Evolutionary conservation across 306 rosid species (phyloP), one percentile per base, ranked within the genome.

Genomic region (Malus sylvestris): DNA sequence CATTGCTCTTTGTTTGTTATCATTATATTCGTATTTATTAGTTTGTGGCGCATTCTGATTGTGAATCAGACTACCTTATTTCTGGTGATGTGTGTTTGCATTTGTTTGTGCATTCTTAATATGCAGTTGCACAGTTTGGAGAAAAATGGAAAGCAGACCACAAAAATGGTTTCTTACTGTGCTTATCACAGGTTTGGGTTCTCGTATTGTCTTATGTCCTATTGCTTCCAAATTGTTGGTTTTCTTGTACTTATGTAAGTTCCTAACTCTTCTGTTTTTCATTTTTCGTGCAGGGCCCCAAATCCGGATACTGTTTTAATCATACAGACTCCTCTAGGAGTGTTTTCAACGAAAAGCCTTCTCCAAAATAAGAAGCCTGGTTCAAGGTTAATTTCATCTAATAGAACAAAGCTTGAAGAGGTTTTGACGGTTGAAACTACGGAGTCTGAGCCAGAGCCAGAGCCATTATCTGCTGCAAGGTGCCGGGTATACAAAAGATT

Each of bases 281-380:
- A 76, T 25, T 80, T 67, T 55, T 70, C 69, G 38, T 88, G 81
- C 87, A 96, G 99, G 89, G 97, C 99, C 77, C 99, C 99, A 79
- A 96, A 96, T 91, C 98, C 93, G 18, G 96, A 96, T 73, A 96
- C 92, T 16, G 98, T 96, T 80, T 88, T 96, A 81, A 93, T 93
- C 65, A 87, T 96, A 88, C 99, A 96, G 83, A 91, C 96, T 81
- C 97, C 98, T 64, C 74, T 80, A 61, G 99, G 98, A 71, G 91
- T 96, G 62, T 91, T 91, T 86, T 93, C 99, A 46, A 86, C 98
- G 35, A 93, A 89, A 88, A 96, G 83, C 88, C 99, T 92, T 86
- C 87, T 88, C 62, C 98, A 93, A 85, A 91, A 60, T 76, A 95
- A 88, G 88, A 92, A 85, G 85, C 87, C 83, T 71, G 98, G 98